Evolutionary conservation across 1,284 basidiomycete species (phyloP), one percentile per base, ranked within the genome.

Genomic region (Naganishia sp.): DNA sequence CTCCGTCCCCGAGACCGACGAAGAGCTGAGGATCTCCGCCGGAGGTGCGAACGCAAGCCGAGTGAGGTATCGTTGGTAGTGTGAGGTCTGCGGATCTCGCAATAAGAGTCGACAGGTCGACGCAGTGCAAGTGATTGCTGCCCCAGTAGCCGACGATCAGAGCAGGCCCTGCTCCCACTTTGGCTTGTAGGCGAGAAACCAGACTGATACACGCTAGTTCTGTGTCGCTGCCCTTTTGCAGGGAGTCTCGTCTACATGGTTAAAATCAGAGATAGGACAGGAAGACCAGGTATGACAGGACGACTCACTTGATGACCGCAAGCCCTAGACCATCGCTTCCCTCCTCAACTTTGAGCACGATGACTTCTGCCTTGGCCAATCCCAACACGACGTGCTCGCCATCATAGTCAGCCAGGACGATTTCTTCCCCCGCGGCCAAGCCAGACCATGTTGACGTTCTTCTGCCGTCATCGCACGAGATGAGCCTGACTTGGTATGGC

Each of bases 1-100:
- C 85, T 1, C 94, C 94, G 75, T 96, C 87, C 6, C 85, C 86
- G 5, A 94, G 81, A 0, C 93, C 94, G 10, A 87, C 86, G 23
- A 97, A 80, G 6, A 97, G 82, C 69, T 88, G 84, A 0, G 85
- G 82, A 17, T 70, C 71, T 9, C 77, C 71, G 13, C 82, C 83
- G 2, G 47, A 41, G 17, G 58, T 51, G 17, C 58, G 47, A 7
- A 61, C 58, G 21, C 58, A 61, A 67, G 65, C 75, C 17, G 54
- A 70, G 2, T 47, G 6, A 32, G 74, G 73, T 10, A 63, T 45
- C 3, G 68, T 42, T 7, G 68, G 50, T 1, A 69, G 69, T 15
- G 70, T n/a, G 6, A 65, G 58, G 4, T 55, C 68, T 53, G 32
- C 68, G 25, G 56, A 73, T 53, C 10, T 61, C 81, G 80, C 28